Conservation (phyloP, 2,329 filamentous ascomycete genomes). For the Periglandula ipomoeae region DNA sequence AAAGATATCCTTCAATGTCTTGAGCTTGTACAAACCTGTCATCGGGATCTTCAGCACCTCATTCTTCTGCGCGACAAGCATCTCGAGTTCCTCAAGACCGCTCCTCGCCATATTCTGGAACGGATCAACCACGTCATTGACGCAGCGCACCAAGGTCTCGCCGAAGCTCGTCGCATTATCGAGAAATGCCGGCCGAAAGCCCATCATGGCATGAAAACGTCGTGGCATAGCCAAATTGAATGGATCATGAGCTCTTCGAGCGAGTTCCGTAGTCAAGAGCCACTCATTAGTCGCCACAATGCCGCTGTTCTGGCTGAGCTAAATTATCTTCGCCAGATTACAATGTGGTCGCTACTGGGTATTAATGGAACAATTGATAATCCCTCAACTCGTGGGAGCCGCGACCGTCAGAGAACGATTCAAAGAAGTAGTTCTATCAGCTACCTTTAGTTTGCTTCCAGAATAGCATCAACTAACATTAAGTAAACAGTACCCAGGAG, state of each 20-base stretch:
- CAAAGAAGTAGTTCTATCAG: no score
- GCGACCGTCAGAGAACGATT: no score
- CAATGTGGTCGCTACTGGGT: not conserved
- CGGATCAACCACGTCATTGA: conserved; percentile 21
- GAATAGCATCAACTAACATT: no score
- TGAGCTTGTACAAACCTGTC: conserved; percentile 23
- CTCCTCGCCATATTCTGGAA: conserved; percentile 15
- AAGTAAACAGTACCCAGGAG: no score
- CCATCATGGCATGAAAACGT: conserved; percentile 10
- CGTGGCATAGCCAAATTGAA: conserved; percentile 13
- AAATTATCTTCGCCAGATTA: conserved; percentile 14
- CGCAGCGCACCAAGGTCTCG: conserved; percentile 16
- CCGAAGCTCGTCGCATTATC: conserved; percentile 19
- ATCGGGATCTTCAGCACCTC: conserved; percentile 22
- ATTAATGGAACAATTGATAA: no score
- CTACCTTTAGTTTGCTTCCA: no score
- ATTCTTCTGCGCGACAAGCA: conserved; percentile 21
- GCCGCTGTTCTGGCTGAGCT: conserved; percentile 20
- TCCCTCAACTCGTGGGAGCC: no score
- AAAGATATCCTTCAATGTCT: conserved; percentile 18
- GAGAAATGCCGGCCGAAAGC: conserved; percentile 20
- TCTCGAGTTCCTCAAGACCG: conserved; percentile 15
- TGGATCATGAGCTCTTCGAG: conserved; percentile 18
- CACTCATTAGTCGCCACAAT: conserved; percentile 19
- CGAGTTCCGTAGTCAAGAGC: conserved; percentile 18